These are phyloP conservation scores for Phanerodontia chrysosporium DNA, from an alignment of 768 basidiomycete species.

Conservation along the genomic window DNA sequence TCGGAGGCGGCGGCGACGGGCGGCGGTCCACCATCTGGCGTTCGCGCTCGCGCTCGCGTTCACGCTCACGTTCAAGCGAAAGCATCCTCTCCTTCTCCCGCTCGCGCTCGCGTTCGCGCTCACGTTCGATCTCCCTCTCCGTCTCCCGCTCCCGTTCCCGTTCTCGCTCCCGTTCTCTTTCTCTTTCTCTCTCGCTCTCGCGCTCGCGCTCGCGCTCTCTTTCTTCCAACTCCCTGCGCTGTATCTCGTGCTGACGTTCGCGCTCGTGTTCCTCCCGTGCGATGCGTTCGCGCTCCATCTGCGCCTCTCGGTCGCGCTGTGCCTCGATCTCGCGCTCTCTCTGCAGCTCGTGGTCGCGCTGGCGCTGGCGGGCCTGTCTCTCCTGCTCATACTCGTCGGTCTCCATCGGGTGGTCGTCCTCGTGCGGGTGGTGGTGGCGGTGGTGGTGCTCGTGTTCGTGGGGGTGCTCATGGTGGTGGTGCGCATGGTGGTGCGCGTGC, in stretches of 20 bases:
- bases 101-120: neutral
- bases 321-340: neutral
- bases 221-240: neutral
- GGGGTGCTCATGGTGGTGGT: conserved; percentile 19
- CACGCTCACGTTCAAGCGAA: neutral
- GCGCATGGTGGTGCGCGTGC: conserved; percentile 17
- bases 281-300: neutral
- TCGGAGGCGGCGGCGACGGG: neutral
- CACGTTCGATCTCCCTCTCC: neutral
- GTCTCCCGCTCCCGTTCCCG: neutral
- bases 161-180: neutral
- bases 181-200: neutral
- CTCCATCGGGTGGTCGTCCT: neutral
- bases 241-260: neutral
- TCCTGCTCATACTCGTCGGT: neutral
- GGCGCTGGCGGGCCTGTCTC: neutral
- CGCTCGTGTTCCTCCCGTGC: neutral
- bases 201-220: neutral
- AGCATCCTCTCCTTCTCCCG: neutral
- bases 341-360: neutral
- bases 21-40: no score
- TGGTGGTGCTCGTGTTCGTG: conserved; percentile 14
- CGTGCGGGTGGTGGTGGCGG: neutral
- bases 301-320: neutral
- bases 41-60: neutral